Evolutionary conservation across 352 stramenopile species (phyloP).

Genomic region (Globisporangium recalcitrans): DNA sequence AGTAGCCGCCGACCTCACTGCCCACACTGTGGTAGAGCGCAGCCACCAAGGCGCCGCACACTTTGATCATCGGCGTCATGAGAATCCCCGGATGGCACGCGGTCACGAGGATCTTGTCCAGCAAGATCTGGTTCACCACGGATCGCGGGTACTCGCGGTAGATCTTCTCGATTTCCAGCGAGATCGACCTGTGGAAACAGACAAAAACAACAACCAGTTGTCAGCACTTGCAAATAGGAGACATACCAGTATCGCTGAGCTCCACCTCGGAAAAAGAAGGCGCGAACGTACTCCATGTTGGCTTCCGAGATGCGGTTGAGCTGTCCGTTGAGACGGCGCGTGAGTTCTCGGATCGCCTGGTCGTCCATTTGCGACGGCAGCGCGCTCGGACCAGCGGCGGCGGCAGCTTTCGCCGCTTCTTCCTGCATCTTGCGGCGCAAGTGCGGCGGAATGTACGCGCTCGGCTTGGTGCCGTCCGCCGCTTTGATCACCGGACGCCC

Average conservation of each 20-base stretch:
- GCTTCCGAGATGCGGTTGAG: constrained; percentile 89
- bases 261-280: not conserved
- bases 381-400: constrained; percentile 16
- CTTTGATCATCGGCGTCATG: constrained; percentile 77
- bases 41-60: constrained; percentile 56
- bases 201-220: constrained; percentile 12
- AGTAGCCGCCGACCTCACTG: constrained; percentile 76
- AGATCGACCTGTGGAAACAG: constrained; percentile 38
- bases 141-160: constrained; percentile 66
- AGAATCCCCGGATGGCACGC: constrained; percentile 61
- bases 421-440: constrained; percentile 66
- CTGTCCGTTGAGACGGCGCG: constrained; percentile 81
- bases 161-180: constrained; percentile 76
- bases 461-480: constrained; percentile 33
- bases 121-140: constrained; percentile 66
- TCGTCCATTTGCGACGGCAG: constrained; percentile 65
- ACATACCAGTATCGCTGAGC: not conserved
- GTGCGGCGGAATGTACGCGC: constrained; percentile 83
- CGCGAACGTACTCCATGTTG: constrained; percentile 69
- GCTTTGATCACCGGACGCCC: constrained; percentile 63
- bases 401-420: constrained; percentile 29
- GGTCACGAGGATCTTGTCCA: constrained; percentile 66
- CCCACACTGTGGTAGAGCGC: constrained; percentile 75
- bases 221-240: not conserved
- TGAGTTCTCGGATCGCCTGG: constrained; percentile 60